Conservation (phyloP, 2,329 filamentous ascomycete genomes). For the Hysterium pulicare region DNA sequence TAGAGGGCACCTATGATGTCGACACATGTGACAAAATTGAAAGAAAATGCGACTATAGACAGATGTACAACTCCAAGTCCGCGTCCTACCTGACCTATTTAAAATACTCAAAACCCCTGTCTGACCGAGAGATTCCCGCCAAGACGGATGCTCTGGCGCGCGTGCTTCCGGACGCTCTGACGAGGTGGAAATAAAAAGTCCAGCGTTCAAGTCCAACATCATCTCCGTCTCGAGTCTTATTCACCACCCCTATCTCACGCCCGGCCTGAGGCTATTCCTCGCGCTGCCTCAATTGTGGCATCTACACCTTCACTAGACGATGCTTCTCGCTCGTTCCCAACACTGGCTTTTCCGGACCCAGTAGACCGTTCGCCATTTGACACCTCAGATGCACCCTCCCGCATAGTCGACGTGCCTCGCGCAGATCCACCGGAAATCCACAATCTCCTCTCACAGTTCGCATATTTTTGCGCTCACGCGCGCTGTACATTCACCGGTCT, state of each 20-base stretch:
- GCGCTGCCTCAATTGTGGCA: slow-evolving; percentile 31
- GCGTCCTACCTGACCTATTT: too few species aligned
- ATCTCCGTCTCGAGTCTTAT: background rate
- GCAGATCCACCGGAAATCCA: slow-evolving; percentile 10
- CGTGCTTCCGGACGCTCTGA: background rate
- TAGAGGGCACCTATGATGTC: too few species aligned
- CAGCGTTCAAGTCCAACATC: too few species aligned
- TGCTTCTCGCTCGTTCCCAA: slow-evolving; percentile 27
- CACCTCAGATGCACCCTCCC: slow-evolving; percentile 21
- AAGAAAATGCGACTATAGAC: too few species aligned
- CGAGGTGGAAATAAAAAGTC: too few species aligned
- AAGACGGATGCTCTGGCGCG: background rate
- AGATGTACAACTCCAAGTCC: too few species aligned
- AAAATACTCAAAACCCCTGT: background rate
- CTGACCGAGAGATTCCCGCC: background rate
- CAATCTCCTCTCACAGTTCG: slow-evolving; percentile 23
- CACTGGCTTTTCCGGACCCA: slow-evolving; percentile 12
- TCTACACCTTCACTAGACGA: slow-evolving; percentile 27
- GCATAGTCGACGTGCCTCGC: slow-evolving; percentile 2
- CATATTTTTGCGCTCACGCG: slow-evolving; percentile 22
- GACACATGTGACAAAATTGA: too few species aligned
- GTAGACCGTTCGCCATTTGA: slow-evolving; percentile 13
- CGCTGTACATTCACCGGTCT: slow-evolving; percentile 52
- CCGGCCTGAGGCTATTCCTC: slow-evolving; percentile 18
- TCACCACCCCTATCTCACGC: slow-evolving; percentile 4